These are phyloP conservation scores for Ophiostoma piceae DNA, from an alignment of 2,329 filamentous ascomycete species.

Conservation along the genomic window DNA sequence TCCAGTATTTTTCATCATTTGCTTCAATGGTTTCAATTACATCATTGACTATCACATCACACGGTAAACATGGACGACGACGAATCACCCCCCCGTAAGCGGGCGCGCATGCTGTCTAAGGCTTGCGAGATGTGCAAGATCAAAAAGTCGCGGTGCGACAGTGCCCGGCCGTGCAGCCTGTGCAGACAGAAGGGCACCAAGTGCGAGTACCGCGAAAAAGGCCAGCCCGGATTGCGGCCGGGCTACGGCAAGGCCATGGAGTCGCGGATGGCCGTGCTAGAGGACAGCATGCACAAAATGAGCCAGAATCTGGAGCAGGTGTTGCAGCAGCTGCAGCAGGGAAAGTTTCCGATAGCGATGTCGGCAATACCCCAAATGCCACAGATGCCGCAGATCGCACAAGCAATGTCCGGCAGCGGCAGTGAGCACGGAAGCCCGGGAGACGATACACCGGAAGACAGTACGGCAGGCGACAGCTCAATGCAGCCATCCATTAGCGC, in stretches of 20 bases:
- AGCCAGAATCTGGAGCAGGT: constrained; percentile 20
- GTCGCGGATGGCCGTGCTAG: constrained; percentile 20
- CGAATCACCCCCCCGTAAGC: constrained; percentile 10
- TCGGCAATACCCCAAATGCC: neutral
- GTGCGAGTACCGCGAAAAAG: constrained; percentile 24
- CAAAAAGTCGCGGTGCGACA: constrained; percentile 26
- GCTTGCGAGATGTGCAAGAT: constrained; percentile 25
- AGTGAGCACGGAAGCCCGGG: constrained; percentile 2
- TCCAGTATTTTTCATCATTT: neutral
- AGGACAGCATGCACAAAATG: constrained; percentile 22
- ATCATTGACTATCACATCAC: neutral
- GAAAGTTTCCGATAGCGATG: neutral
- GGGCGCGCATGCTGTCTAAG: constrained; percentile 17
- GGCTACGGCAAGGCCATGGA: constrained; percentile 26
- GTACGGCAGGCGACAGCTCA: neutral
- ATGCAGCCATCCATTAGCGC: neutral
- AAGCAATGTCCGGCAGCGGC: neutral
- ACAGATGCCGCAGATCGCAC: neutral
- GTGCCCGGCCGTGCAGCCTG: constrained; percentile 21
- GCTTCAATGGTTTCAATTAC: neutral
- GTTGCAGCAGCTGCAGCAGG: constrained; percentile 16
- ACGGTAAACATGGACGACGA: neutral
- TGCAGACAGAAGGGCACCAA: constrained; percentile 23
- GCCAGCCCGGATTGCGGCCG: constrained; percentile 24
- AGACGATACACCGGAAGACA: constrained; percentile 6